Conservation (phyloP, 148 eudicot species). For the Vaccinium darrowii region DNA sequence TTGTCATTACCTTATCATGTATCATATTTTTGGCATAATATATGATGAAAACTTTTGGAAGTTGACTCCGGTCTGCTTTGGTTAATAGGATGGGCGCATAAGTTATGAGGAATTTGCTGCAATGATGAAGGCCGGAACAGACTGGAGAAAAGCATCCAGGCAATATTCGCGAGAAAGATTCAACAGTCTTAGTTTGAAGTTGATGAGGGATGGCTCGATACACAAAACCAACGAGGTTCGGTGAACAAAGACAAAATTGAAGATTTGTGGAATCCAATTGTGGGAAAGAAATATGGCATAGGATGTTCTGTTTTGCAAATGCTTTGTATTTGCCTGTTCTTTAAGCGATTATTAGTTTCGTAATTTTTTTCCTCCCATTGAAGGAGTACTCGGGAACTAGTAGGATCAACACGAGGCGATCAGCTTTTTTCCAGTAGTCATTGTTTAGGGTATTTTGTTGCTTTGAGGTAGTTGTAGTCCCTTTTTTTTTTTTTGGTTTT, state of each 20-base stretch:
- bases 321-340: not conserved
- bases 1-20: not conserved
- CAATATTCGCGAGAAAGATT: constrained; percentile 80
- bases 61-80: constrained; percentile 3
- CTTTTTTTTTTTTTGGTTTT: not conserved
- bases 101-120: constrained; percentile 74
- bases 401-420: not conserved
- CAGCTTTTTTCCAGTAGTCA: not conserved
- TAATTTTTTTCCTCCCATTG: not conserved
- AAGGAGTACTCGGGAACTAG: not conserved
- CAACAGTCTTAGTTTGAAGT: constrained; percentile 73
- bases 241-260: constrained; percentile 18
- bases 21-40: not conserved
- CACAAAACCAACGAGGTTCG: constrained; percentile 39
- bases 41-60: not conserved
- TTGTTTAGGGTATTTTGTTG: constrained; percentile 9
- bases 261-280: not conserved
- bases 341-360: not conserved
- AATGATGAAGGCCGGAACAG: constrained; percentile 92
- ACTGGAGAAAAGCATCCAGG: constrained; percentile 83
- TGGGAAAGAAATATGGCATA: not conserved
- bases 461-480: constrained; percentile 12
- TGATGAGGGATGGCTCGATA: constrained; percentile 63
- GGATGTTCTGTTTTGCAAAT: not conserved
- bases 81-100: constrained; percentile 70